Conservation (phyloP, 1,284 basidiomycete species). For the Irpex rosettiformis region DNA sequence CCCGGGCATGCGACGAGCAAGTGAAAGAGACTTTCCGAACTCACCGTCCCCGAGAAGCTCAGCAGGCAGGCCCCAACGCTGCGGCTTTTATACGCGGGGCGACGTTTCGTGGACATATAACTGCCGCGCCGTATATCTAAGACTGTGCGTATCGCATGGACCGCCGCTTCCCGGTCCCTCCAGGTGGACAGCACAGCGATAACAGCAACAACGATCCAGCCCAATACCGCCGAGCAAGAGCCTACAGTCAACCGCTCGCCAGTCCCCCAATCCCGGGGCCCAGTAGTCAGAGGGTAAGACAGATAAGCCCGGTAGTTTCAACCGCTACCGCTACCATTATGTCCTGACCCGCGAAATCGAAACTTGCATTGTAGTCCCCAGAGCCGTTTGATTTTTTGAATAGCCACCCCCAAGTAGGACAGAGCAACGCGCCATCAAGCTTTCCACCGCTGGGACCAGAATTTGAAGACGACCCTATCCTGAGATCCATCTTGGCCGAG, state of each 20-base stretch:
- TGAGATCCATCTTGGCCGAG: slow-evolving; percentile 24
- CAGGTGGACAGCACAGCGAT: slow-evolving; percentile 3
- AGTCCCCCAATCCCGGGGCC: slow-evolving; percentile 17
- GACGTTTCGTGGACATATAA: slow-evolving; percentile 5
- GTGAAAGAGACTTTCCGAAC: slow-evolving; percentile 1
- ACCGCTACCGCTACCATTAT: background rate
- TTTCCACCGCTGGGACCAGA: slow-evolving; percentile 15
- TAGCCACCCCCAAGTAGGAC: slow-evolving; percentile 13
- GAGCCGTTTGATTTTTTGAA: slow-evolving; percentile 15
- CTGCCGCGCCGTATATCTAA: slow-evolving; percentile 6
- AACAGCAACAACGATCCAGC: slow-evolving; percentile 1
- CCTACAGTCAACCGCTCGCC: slow-evolving; percentile 20
- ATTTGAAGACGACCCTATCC: slow-evolving; percentile 27
- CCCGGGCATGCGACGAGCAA: slow-evolving; percentile 11
- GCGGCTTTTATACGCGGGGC: slow-evolving; percentile 2
- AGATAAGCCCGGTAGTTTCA: slow-evolving; percentile 7
- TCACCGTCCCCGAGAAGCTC: background rate
- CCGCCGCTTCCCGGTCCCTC: slow-evolving; percentile 7
- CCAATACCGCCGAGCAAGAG: slow-evolving; percentile 14
- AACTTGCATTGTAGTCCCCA: slow-evolving; percentile 10
- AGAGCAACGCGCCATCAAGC: slow-evolving; percentile 9
- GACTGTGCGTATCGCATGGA: slow-evolving; percentile 10
- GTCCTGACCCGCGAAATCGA: slow-evolving; percentile 11
- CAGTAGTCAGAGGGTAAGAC: slow-evolving; percentile 19
- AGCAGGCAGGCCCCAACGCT: background rate